Conservation (phyloP, 1,284 basidiomycete species). For the Ganoderma resinaceum region DNA sequence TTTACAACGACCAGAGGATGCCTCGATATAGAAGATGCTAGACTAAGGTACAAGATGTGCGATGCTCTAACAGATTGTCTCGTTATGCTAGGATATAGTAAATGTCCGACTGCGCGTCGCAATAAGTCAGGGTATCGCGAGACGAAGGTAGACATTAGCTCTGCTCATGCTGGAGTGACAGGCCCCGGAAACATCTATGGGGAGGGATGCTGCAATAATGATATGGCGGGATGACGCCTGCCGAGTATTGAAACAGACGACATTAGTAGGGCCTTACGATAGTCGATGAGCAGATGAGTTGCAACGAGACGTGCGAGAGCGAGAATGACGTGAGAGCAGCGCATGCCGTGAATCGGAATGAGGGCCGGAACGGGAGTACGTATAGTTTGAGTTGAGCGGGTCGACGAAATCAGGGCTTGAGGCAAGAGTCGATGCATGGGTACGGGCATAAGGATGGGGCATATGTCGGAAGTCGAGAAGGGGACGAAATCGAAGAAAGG, state of each 20-base stretch:
- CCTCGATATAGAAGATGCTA: slow-evolving; percentile 42
- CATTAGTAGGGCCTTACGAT: slow-evolving; percentile 58
- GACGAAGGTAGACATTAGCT: slow-evolving; percentile 56
- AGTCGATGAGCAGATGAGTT: slow-evolving; percentile 59
- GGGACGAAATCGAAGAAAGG: slow-evolving; percentile 9
- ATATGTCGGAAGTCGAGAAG: slow-evolving; percentile 25
- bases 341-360: slow-evolving; percentile 42
- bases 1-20: slow-evolving; percentile 35
- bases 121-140: slow-evolving; percentile 64
- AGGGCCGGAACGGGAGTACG: slow-evolving; percentile 30
- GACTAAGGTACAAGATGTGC: slow-evolving; percentile 62
- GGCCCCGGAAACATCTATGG: slow-evolving; percentile 53
- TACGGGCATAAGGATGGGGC: slow-evolving; percentile 40
- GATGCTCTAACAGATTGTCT: slow-evolving; percentile 72
- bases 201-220: slow-evolving; percentile 40
- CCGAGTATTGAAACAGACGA: slow-evolving; percentile 48
- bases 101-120: slow-evolving; percentile 61
- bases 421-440: slow-evolving; percentile 33
- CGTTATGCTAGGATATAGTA: slow-evolving; percentile 62
- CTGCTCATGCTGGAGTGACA: slow-evolving; percentile 52
- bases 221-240: slow-evolving; percentile 41
- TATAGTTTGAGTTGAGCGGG: slow-evolving; percentile 27
- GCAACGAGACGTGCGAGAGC: slow-evolving; percentile 63
- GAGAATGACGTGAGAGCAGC: slow-evolving; percentile 60
- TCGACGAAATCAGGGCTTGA: slow-evolving; percentile 34